Evolutionary conservation across 352 stramenopile genomes (phyloP).

Genomic region (Globisporangium sylvaticum): DNA sequence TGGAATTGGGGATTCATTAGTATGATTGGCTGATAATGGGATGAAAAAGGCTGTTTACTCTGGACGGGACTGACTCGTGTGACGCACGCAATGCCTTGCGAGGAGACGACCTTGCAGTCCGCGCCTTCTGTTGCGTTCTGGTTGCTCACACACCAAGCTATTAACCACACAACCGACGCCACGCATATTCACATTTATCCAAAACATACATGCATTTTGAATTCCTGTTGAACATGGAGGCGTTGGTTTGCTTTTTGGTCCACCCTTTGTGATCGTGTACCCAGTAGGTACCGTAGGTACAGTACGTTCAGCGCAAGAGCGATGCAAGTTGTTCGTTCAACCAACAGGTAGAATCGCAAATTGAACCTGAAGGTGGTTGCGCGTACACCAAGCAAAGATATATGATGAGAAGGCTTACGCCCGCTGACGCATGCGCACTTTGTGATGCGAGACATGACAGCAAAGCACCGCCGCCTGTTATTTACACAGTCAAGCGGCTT

Average conservation of each 20-base stretch:
- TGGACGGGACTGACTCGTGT: neutral
- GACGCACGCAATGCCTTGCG: slow-evolving; percentile 1
- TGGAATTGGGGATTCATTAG: neutral
- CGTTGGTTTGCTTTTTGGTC: neutral
- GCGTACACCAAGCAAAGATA: neutral
- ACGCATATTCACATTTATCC: no score
- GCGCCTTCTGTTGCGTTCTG: neutral
- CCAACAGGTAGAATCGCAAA: neutral
- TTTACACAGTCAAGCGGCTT: no score
- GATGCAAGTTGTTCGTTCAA: neutral
- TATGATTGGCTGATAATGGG: neutral
- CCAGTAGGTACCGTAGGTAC: neutral
- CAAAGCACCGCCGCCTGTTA: neutral
- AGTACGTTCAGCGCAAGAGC: neutral
- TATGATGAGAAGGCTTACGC: no score
- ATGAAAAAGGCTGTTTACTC: neutral
- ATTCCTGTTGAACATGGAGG: neutral
- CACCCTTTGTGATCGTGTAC: neutral
- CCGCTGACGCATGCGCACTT: neutral
- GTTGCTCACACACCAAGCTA: neutral
- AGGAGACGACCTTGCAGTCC: neutral
- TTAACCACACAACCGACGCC: no score
- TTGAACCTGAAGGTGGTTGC: no score
- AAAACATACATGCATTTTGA: neutral
- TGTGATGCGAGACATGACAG: neutral